Base-by-base conservation (phyloP, 192 early-diverging fungal species). In the Rhizophagus prolifer region DNA sequence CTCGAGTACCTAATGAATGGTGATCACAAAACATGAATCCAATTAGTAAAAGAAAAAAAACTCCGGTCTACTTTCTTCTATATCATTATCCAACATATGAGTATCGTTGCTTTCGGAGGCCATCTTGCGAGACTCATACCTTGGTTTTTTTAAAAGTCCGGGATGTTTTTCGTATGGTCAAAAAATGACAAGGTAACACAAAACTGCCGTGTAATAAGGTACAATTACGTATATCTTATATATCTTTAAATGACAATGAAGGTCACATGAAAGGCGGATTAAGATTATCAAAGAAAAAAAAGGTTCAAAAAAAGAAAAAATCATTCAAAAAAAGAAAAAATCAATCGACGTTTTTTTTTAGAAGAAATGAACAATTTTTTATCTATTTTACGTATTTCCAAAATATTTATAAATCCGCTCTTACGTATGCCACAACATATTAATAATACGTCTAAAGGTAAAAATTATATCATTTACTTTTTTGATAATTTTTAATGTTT, bases 61-160 rank as follows among this genome's bases (percentile, higher is more conserved):
- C 47, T 5, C 47, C 47, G 47, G 13, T 14, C 4, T 54, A 54
- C 47, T 54, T 14, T 19, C 10, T 5, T 12, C 10, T 44, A 2
- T 0, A 12, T 12, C 41, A 44, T 44, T 44, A 44, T 44, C 12
- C 25, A 3, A 25, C 26, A 8, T 6, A 14, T 12, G 28, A 12
- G 13, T 19, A 4, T 26, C 61, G 14, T 54, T 19, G 21, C 0
- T 54, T 62, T 30, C 0, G 41, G 41, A 44, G 25, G 61, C 26
- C 61, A 62, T 62, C 61, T 62, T 62, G 2, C 61, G 61, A 26
- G 61, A 25, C 6, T 21, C 61, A 62, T 62, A 62, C 59, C 59
- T 60, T 60, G 23, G 1, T 60, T 60, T 62, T 62, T 26, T 25
- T 19, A 54, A 54, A 16, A 19, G 2, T 47, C 16, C 16, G 13